Evolutionary conservation across 2,329 filamentous ascomycete genomes (phyloP).

Genomic region (Pestalotiopsis sp.): DNA sequence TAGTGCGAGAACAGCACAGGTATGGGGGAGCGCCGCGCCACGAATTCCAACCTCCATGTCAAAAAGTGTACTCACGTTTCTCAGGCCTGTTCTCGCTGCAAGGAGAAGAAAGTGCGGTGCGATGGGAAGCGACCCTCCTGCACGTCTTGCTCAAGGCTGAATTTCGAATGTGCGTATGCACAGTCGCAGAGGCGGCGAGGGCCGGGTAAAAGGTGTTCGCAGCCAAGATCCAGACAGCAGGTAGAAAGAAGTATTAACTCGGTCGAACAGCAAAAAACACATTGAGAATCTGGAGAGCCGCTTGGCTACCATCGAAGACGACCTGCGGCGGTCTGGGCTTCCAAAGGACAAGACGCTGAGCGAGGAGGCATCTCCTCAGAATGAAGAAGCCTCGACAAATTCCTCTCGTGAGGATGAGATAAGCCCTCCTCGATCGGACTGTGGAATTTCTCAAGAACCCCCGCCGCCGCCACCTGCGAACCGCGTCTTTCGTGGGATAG

Average conservation of each 20-base stretch:
- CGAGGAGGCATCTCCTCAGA: background rate
- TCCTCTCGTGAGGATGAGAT: background rate
- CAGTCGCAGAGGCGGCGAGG: background rate
- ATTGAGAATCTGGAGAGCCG: conserved; percentile 2
- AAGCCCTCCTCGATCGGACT: background rate
- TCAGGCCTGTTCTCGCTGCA: conserved; percentile 1
- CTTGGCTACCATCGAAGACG: background rate
- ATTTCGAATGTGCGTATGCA: background rate
- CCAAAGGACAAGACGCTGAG: background rate
- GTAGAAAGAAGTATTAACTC: background rate
- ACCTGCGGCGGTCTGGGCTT: background rate
- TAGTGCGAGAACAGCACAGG: background rate
- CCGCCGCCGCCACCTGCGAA: background rate
- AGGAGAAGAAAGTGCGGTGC: conserved; percentile 1
- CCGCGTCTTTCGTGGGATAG: background rate
- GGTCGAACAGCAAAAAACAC: background rate
- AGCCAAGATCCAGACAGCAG: background rate
- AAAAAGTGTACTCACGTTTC: background rate
- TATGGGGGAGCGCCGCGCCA: background rate
- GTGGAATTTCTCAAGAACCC: background rate
- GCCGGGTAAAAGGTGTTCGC: conserved; percentile 5
- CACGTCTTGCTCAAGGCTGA: background rate
- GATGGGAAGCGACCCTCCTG: background rate
- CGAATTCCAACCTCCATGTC: background rate
- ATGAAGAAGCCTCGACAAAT: background rate